phyloP scores from a whole-genome alignment of 1,284 basidiomycete genomes.

The Malassezia slooffiae region DNA sequence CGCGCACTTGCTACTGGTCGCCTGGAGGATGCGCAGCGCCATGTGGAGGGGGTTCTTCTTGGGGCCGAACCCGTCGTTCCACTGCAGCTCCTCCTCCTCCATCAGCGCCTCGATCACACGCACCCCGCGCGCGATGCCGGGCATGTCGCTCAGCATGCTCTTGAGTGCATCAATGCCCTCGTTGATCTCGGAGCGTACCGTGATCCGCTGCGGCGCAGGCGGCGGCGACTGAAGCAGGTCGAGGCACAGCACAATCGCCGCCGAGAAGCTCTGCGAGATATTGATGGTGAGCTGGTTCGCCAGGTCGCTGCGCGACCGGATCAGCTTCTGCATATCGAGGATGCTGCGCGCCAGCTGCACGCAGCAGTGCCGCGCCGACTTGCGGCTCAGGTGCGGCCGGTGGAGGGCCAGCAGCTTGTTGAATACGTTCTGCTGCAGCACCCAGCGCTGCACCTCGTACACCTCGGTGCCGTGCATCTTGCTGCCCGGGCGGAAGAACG shows the following conservation, averaged over 20 bases:
- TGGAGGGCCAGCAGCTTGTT: constrained; percentile 38
- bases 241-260: constrained; percentile 37
- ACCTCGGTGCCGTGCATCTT: constrained; percentile 11
- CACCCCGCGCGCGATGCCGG: constrained; percentile 26
- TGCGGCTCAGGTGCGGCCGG: constrained; percentile 26
- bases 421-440: constrained; percentile 39
- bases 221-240: constrained; percentile 35
- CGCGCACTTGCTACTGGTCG: too few species aligned
- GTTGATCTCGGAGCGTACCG: constrained; percentile 34
- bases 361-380: constrained; percentile 30
- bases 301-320: constrained; percentile 30
- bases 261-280: constrained; percentile 34
- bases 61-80: constrained; percentile 7
- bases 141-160: too few species aligned
- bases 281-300: constrained; percentile 36
- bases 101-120: constrained; percentile 38
- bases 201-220: constrained; percentile 18
- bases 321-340: constrained; percentile 38
- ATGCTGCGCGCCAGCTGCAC: constrained; percentile 36
- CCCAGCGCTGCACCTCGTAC: constrained; percentile 38
- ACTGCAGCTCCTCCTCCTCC: constrained; percentile 37
- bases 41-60: not conserved
- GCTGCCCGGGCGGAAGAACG: constrained; percentile 19
- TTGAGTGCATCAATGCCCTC: constrained; percentile 36
- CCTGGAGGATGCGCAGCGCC: constrained; percentile 3